Base-by-base conservation (phyloP, 345 rosid species). In the Moringa oleifera region DNA sequence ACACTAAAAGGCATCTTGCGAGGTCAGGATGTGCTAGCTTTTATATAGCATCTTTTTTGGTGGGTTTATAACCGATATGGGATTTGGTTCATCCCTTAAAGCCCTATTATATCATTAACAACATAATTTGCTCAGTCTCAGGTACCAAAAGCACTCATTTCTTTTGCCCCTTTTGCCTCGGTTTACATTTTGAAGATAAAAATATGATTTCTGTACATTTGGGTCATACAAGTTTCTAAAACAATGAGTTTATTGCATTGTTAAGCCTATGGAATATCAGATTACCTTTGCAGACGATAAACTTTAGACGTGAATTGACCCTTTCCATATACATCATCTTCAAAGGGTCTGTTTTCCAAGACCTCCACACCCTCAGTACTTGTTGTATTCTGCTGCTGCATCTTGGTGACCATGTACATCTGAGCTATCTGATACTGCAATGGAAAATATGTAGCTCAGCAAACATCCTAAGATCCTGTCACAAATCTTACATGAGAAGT, bases 381-480 rank as follows among this genome's bases (percentile, higher is more conserved):
- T 19, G 53, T 75, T 33, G 85, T 78, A 58, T 58, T 81, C 71
- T 83, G 80, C 28, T 78, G 87, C 72, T 83, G 92, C 92, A 86
- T 86, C 79, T 75, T 86, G 68, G 61, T 67, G 18, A 83, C 86
- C 84, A 77, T 80, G 63, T 83, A 83, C 83, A 62, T 75, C 75
- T 83, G 89, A 55, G 85, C 87, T 64, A 78, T 67, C 78, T 78
- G 87, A 78, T 83, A 83, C 92, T 86, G 89, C 68, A 75, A 45
- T 31, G 25, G 1, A 23, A 23, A 57, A 22, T 4, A 25, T 47
- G 22, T 20, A 10, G 50, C 57, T 46, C 23, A 24, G 56, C 24
- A 53, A 61, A 58, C 2, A 2, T 23, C 19, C 16, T 21, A 36
- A 25, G 16, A 24, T 25, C 18, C 0, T 28, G 33, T 28, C 21